These are phyloP conservation scores for Starmerella powellii DNA, from an alignment of 805 yeast species.

Conservation along the genomic window DNA sequence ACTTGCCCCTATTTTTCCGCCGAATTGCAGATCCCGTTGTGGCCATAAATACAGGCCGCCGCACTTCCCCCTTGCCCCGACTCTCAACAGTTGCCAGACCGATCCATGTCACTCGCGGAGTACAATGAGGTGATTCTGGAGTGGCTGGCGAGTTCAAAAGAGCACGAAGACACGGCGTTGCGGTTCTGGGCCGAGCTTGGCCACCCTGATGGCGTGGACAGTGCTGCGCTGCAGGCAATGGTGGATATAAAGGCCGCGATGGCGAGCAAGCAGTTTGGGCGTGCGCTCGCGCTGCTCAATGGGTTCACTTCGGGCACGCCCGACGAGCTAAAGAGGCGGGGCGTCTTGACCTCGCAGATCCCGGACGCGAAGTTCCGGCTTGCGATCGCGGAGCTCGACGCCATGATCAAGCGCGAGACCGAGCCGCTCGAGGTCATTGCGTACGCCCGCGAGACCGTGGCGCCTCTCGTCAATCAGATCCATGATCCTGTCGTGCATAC, in stretches of 20 bases:
- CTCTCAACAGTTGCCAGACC: no score
- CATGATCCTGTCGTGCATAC: background rate
- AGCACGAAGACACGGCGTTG: background rate
- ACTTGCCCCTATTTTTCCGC: no score
- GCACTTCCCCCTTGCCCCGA: no score
- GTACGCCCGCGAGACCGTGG: conserved; percentile 3
- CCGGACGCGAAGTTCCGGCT: background rate
- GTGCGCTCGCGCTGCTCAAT: background rate
- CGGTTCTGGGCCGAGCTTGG: conserved; percentile 1
- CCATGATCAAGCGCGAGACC: background rate
- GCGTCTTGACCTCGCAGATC: no score
- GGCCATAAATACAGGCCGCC: no score
- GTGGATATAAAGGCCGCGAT: background rate
- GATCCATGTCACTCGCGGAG: background rate
- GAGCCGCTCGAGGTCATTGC: conserved; percentile 1
- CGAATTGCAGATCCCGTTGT: no score
- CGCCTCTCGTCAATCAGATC: conserved; percentile 6
- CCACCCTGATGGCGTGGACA: background rate
- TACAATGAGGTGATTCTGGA: conserved; percentile 2
- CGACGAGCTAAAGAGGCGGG: background rate
- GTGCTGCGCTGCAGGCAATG: background rate
- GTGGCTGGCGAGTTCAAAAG: background rate
- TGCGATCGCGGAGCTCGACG: background rate
- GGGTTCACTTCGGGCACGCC: no score
- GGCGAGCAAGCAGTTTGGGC: background rate